A percentile compares a stretch with the other conserved stretches of the same genome.
Conservation (phyloP, 2,329 filamentous ascomycete genomes). For the Neofusicoccum parvum region DNA sequence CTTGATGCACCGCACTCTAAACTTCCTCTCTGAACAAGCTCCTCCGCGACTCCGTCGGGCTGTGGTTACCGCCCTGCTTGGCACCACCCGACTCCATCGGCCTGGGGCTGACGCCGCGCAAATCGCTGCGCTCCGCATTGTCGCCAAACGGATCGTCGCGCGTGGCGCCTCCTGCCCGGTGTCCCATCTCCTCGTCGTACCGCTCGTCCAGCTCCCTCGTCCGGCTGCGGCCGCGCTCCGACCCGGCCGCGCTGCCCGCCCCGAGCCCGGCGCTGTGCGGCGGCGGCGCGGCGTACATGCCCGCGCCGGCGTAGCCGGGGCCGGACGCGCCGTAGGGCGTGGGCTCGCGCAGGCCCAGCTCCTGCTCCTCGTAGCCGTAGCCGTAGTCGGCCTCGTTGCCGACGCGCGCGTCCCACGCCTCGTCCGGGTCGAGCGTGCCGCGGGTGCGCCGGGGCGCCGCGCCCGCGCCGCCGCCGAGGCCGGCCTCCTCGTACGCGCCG, state of each 20-base stretch:
- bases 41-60: conserved; percentile 64
- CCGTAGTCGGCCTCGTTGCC: conserved; percentile 72
- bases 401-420: conserved; percentile 82
- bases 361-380: conserved; percentile 71
- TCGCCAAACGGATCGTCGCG: conserved; percentile 71
- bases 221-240: conserved; percentile 49
- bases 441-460: conserved; percentile 32
- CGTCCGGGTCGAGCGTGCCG: conserved; percentile 72
- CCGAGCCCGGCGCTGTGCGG: conserved; percentile 18
- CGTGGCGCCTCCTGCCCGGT: neutral
- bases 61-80: conserved; percentile 48
- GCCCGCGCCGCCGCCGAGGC: conserved; percentile 30
- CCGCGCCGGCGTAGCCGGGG: conserved; percentile 35
- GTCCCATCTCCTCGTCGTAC: conserved; percentile 27
- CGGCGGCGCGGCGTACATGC: conserved; percentile 29
- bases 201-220: conserved; percentile 50
- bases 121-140: conserved; percentile 62
- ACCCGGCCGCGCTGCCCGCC: conserved; percentile 32
- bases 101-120: conserved; percentile 74
- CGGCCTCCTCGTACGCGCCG: conserved; percentile 73
- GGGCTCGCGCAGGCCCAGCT: conserved; percentile 61
- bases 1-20: conserved; percentile 36
- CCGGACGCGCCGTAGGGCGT: conserved; percentile 40
- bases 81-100: conserved; percentile 55
- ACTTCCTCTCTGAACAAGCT: conserved; percentile 73